Evolutionary conservation across 768 basidiomycete genomes (phyloP).

Genomic region (Panaeolus papilionaceus): DNA sequence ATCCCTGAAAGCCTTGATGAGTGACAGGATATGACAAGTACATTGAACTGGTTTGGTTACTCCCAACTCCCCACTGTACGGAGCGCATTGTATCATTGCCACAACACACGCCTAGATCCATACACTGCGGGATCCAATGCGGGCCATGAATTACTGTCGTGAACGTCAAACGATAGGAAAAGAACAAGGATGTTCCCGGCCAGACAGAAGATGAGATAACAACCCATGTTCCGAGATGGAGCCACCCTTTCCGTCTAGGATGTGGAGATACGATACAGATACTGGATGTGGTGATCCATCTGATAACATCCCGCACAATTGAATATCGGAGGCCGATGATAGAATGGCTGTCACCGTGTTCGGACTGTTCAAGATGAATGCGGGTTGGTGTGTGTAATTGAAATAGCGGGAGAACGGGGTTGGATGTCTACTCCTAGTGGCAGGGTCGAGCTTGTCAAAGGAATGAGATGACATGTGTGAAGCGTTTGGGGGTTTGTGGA

Average conservation of each 20-base stretch:
- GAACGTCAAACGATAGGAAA: not conserved
- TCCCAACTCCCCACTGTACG: not conserved
- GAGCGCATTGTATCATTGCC: not conserved
- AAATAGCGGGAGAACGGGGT: not conserved
- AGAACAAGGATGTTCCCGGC: not conserved
- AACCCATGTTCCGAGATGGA: constrained; percentile 1
- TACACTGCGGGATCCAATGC: not conserved
- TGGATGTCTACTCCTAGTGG: not conserved
- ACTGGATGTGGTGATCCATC: not conserved
- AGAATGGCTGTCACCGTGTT: not conserved
- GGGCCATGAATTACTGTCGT: not conserved
- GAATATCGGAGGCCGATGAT: constrained; percentile 1
- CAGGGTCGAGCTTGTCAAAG: not conserved
- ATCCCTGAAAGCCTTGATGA: not conserved
- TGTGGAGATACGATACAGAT: not conserved
- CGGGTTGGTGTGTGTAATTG: not conserved
- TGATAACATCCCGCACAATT: not conserved
- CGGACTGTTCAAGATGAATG: not conserved
- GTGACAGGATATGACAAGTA: not conserved
- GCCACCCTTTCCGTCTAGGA: not conserved
- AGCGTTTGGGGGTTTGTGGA: not conserved
- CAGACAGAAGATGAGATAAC: not conserved
- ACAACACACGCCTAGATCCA: not conserved
- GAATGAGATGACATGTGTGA: not conserved
- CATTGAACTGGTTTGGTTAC: not conserved